phyloP scores from a whole-genome alignment of 495 filamentous ascomycete genomes.

The Aspergillus ellipticus region DNA sequence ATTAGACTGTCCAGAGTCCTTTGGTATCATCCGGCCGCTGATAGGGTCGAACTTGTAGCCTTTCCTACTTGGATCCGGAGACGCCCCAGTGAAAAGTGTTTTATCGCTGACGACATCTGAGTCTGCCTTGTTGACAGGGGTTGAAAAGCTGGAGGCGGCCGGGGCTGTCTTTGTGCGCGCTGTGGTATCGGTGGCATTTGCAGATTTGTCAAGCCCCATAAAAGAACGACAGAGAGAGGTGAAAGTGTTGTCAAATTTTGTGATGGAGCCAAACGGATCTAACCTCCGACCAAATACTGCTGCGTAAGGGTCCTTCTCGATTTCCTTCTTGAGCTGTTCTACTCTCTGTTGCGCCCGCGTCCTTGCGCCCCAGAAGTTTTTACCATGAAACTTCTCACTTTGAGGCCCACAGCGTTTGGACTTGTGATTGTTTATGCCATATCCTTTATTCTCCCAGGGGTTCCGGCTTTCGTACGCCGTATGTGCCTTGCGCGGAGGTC shows the following conservation, averaged over 20 bases:
- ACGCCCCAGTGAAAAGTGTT: background rate
- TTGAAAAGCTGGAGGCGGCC: background rate
- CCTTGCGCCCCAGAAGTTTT: conserved; percentile 20
- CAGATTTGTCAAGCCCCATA: conserved; percentile 15
- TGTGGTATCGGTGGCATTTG: background rate
- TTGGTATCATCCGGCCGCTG: conserved; percentile 36
- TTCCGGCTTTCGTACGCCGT: conserved; percentile 4
- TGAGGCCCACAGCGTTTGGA: conserved; percentile 14
- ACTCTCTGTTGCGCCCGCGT: conserved; percentile 23
- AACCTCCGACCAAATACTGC: conserved; percentile 40
- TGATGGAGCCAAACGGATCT: conserved; percentile 17
- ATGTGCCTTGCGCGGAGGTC: conserved; percentile 5
- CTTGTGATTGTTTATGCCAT: conserved; percentile 11
- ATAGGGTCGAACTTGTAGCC: conserved; percentile 36
- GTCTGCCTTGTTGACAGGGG: conserved; percentile 1
- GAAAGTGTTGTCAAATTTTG: conserved; percentile 18
- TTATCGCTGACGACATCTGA: background rate
- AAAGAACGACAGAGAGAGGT: conserved; percentile 28
- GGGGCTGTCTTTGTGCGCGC: conserved; percentile 3
- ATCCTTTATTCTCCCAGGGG: conserved; percentile 11
- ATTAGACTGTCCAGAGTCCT: conserved; percentile 8
- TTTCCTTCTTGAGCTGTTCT: conserved; percentile 30
- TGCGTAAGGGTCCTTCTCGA: conserved; percentile 39
- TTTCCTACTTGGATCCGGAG: background rate
- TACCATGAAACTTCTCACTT: conserved; percentile 2